Evolutionary conservation across 2,329 filamentous ascomycete species (phyloP).

Genomic region (Fusarium nematophilum): DNA sequence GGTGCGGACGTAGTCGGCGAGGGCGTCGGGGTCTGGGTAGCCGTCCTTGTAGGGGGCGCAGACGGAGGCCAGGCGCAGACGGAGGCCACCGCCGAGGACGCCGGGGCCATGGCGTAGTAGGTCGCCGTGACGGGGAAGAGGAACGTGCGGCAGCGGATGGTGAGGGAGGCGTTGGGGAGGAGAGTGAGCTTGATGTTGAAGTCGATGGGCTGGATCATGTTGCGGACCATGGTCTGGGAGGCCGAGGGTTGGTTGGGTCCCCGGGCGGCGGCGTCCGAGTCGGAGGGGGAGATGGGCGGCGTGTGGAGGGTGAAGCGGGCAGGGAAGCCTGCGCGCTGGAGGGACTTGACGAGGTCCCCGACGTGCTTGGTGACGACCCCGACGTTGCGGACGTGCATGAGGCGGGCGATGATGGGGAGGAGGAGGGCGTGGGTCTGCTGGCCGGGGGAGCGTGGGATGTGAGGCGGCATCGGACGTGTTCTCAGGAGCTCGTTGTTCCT

Average conservation of each 20-base stretch:
- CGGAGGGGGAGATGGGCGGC: conserved; percentile 44
- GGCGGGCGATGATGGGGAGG: conserved; percentile 62
- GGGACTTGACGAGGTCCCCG: conserved; percentile 55
- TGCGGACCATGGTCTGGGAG: conserved; percentile 59
- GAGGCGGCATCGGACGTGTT: conserved; percentile 64
- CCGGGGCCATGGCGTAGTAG: conserved; percentile 56
- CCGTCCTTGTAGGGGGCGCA: conserved; percentile 59
- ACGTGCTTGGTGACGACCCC: conserved; percentile 55
- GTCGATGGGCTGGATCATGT: conserved; percentile 55
- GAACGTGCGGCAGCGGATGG: conserved; percentile 58
- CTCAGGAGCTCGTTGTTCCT: conserved; percentile 77
- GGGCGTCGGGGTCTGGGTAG: conserved; percentile 58
- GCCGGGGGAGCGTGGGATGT: conserved; percentile 51
- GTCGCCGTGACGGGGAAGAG: conserved; percentile 58
- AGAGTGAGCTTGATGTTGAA: conserved; percentile 59
- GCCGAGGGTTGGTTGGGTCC: conserved; percentile 52
- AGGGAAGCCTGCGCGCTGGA: conserved; percentile 60
- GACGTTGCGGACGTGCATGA: conserved; percentile 57
- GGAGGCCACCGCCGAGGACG: conserved; percentile 49
- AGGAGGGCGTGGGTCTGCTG: conserved; percentile 62
- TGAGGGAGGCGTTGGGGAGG: conserved; percentile 55
- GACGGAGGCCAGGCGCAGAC: too few species aligned
- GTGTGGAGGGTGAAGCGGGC: conserved; percentile 58
- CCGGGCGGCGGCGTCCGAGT: conserved; percentile 42
- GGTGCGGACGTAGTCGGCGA: conserved; percentile 59